These are phyloP conservation scores for Hansenula sp. DNA, from an alignment of 1,139 yeast genomes.

Conservation along the genomic window DNA sequence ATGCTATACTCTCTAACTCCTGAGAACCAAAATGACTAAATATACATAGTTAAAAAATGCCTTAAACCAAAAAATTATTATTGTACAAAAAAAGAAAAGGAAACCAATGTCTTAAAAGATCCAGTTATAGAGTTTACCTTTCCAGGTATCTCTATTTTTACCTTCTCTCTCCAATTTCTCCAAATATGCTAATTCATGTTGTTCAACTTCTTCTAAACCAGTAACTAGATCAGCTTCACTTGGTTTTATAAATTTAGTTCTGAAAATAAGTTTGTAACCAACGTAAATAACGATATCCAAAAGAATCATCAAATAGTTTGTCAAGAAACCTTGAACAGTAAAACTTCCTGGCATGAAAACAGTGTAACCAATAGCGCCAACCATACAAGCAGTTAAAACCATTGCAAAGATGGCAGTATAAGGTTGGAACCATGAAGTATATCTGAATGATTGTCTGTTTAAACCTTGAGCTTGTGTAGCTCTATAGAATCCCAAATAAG, in stretches of 20 bases:
- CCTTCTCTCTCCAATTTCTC: constrained; percentile 18
- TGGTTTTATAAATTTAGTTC: constrained; percentile 47
- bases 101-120: no score
- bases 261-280: constrained; percentile 47
- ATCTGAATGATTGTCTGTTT: neutral
- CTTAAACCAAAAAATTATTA: no score
- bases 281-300: constrained; percentile 52
- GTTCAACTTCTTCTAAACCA: constrained; percentile 53
- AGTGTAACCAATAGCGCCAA: neutral
- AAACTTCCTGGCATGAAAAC: neutral
- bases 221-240: constrained; percentile 47
- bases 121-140: neutral
- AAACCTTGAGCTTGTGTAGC: neutral
- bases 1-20: no score
- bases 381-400: neutral
- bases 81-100: no score
- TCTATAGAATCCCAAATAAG: constrained; percentile 49
- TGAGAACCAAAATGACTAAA: no score
- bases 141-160: neutral
- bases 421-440: neutral
- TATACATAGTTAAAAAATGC: no score
- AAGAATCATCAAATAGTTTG: constrained; percentile 47
- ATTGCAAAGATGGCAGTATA: neutral
- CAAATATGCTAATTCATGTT: constrained; percentile 37
- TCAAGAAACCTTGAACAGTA: neutral